Percentiles rank a stretch among this genome's conserved stretches.
phyloP scores from a whole-genome alignment of 352 stramenopile genomes.

The Globisporangium heterothallicum region DNA sequence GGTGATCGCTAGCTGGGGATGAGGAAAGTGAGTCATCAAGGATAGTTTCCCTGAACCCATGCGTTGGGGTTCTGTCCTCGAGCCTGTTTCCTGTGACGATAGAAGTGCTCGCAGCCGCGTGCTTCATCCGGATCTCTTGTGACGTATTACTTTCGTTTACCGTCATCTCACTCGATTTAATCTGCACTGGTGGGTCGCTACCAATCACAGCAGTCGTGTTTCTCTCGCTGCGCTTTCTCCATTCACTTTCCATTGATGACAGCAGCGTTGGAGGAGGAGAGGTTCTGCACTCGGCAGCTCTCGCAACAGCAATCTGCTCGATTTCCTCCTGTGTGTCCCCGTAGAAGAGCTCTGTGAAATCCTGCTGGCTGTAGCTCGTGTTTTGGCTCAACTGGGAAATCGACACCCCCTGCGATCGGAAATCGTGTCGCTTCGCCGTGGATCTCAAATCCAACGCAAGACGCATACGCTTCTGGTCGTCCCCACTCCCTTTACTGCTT shows the following conservation, averaged over 20 bases:
- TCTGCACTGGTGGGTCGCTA: background rate
- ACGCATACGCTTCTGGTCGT: constrained; percentile 12
- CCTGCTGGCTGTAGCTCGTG: constrained; percentile 17
- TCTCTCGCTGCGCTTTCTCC: constrained; percentile 14
- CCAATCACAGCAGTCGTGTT: background rate
- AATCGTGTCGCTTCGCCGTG: background rate
- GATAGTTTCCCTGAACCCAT: too few relatives aligned
- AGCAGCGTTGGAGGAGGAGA: constrained; percentile 22
- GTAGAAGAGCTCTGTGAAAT: constrained; percentile 44
- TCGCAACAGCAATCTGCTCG: background rate
- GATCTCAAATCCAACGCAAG: constrained; percentile 32
- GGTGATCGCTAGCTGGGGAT: background rate
- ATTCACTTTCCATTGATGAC: constrained; percentile 18
- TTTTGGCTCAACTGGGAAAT: constrained; percentile 17
- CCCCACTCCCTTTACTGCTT: background rate
- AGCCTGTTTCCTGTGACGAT: constrained; percentile 2
- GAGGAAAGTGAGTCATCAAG: background rate
- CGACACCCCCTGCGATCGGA: constrained; percentile 10
- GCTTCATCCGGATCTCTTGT: too few relatives aligned
- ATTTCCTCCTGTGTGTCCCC: constrained; percentile 52
- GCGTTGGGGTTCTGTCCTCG: too few relatives aligned
- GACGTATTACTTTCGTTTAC: too few relatives aligned
- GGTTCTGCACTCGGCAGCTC: background rate
- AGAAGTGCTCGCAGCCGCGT: background rate
- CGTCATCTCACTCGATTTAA: background rate